phyloP scores from a whole-genome alignment of 2,329 filamentous ascomycete genomes.

The Colletotrichum acutatum region DNA sequence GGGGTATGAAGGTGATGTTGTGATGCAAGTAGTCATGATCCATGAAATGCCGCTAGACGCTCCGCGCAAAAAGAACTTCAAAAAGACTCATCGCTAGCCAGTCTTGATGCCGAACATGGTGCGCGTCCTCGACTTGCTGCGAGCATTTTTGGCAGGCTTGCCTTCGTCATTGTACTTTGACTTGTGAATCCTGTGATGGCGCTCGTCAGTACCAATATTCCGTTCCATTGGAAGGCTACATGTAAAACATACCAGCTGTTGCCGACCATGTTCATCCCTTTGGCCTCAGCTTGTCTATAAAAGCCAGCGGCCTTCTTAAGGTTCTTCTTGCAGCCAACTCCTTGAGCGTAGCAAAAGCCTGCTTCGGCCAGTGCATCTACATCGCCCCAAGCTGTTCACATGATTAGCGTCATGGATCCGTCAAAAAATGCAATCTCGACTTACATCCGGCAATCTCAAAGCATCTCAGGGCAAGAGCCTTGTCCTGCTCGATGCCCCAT shows the following conservation, averaged over 20 bases:
- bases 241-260: conserved; percentile 86
- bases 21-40: conserved; percentile 38
- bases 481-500: conserved; percentile 96
- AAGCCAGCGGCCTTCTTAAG: conserved; percentile 92
- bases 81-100: conserved; percentile 33
- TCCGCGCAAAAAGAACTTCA: conserved; percentile 26
- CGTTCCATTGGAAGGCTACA: neutral
- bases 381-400: conserved; percentile 82
- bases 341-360: conserved; percentile 95
- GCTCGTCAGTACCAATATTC: conserved; percentile 27
- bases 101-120: conserved; percentile 72
- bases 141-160: conserved; percentile 61
- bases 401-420: neutral
- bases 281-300: conserved; percentile 89
- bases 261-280: conserved; percentile 96
- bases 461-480: conserved; percentile 85
- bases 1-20: conserved; percentile 35
- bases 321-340: conserved; percentile 94
- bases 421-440: conserved; percentile 46
- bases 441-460: conserved; percentile 94
- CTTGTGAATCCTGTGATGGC: conserved; percentile 85
- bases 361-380: conserved; percentile 93
- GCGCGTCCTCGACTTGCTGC: conserved; percentile 81
- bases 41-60: conserved; percentile 34
- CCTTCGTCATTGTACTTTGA: conserved; percentile 85